These are phyloP conservation scores for Trametes versicolor DNA, from an alignment of 1,284 basidiomycete genomes.

Conservation along the genomic window DNA sequence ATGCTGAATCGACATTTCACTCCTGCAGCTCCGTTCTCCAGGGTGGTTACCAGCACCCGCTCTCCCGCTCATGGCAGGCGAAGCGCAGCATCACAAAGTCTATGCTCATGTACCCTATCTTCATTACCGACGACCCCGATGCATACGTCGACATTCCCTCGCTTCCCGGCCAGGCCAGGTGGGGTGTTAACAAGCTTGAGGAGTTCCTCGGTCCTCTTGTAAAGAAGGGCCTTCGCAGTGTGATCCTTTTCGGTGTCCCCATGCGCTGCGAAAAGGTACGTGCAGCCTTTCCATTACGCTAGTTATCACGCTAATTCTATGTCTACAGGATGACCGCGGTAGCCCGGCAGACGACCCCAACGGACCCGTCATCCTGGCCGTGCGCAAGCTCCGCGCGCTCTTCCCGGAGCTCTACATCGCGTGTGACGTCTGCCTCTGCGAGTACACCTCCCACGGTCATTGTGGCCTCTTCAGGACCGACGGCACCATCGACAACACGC, in stretches of 20 bases:
- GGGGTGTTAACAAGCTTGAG: slow-evolving; percentile 95
- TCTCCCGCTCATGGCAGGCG: slow-evolving; percentile 87
- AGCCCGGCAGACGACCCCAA: slow-evolving; percentile 89
- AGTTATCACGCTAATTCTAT: slow-evolving; percentile 1
- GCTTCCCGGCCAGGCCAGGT: slow-evolving; percentile 89
- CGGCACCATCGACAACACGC: slow-evolving; percentile 78
- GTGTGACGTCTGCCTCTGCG: slow-evolving; percentile 98
- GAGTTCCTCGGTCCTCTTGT: slow-evolving; percentile 90
- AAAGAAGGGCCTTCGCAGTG: slow-evolving; percentile 88
- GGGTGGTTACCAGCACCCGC: slow-evolving; percentile 92
- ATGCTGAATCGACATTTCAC: slow-evolving; percentile 4
- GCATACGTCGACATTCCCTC: slow-evolving; percentile 80
- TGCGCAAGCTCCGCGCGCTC: slow-evolving; percentile 78
- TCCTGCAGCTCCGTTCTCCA: slow-evolving; percentile 79
- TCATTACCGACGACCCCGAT: slow-evolving; percentile 93
- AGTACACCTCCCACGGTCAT: slow-evolving; percentile 99
- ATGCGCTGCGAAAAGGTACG: slow-evolving; percentile 84
- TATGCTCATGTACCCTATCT: slow-evolving; percentile 99
- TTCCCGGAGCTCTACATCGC: slow-evolving; percentile 92
- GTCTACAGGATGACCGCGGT: slow-evolving; percentile 79
- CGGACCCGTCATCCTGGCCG: slow-evolving; percentile 94
- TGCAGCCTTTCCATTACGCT: not conserved
- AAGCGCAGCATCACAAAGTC: slow-evolving; percentile 81
- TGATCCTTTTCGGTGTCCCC: slow-evolving; percentile 98
- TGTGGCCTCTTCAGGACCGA: slow-evolving; percentile 87